Evolutionary conservation across 2,329 filamentous ascomycete species (phyloP).

Genomic region (Sporothrix inflata): DNA sequence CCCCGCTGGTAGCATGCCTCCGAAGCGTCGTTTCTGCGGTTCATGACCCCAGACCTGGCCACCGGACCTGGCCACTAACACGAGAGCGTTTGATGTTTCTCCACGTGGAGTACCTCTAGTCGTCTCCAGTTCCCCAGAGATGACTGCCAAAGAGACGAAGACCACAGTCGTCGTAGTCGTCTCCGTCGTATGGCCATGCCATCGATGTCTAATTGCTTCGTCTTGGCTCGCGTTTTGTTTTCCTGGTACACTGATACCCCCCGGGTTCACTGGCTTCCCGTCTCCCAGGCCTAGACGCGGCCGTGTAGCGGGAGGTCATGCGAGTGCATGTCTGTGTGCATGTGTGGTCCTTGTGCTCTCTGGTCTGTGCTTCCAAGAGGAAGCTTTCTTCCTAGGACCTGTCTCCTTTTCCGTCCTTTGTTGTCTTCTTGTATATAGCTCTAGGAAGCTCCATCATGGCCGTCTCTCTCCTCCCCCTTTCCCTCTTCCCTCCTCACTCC

Average conservation of each 20-base stretch:
- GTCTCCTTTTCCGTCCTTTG: not conserved
- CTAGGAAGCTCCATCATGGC: not conserved
- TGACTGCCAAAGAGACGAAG: too few species aligned
- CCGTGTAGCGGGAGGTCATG: not conserved
- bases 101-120: constrained; percentile 5
- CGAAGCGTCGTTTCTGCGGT: not conserved
- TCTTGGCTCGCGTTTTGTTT: constrained; percentile 1
- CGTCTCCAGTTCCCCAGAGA: constrained; percentile 1
- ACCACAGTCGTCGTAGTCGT: too few species aligned
- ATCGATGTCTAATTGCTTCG: not conserved
- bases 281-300: not conserved
- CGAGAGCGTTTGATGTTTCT: not conserved
- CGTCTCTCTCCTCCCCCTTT: not conserved
- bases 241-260: not conserved
- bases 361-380: not conserved
- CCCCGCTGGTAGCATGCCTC: constrained; percentile 30
- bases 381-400: not conserved
- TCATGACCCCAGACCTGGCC: too few species aligned
- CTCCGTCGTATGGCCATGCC: too few species aligned
- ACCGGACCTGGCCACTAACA: not conserved
- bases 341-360: not conserved
- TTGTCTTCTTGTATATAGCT: not conserved
- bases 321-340: not conserved
- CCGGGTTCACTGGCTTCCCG: not conserved
- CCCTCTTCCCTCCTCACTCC: not conserved